Conservation (phyloP, 441 rosid genomes). For the Eruca vesicaria region DNA sequence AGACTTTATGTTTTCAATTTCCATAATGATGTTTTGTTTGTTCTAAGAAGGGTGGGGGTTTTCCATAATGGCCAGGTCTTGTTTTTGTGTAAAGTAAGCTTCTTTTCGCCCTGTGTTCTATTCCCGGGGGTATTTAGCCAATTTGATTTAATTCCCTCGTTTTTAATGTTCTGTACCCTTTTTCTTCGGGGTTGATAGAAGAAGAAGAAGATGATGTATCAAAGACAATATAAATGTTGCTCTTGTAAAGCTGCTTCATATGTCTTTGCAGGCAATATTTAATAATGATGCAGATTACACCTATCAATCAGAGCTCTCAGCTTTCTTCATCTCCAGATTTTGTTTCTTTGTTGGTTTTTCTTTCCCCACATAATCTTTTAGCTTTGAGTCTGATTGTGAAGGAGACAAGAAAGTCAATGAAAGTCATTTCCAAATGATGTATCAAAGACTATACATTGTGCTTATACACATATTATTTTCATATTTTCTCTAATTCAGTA, state of each 20-base stretch:
- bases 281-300: background rate
- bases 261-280: background rate
- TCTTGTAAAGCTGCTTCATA: conserved; percentile 45
- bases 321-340: background rate
- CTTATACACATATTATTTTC: too few relatives aligned
- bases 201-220: conserved; percentile 25
- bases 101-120: conserved; percentile 30
- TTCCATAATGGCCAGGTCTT: conserved; percentile 36
- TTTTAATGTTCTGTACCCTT: conserved; percentile 23
- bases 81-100: conserved; percentile 50
- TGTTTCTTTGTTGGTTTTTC: background rate
- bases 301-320: background rate
- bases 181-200: conserved; percentile 32
- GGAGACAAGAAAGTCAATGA: background rate
- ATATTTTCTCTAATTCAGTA: too few relatives aligned
- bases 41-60: conserved; percentile 34
- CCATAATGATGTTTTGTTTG: conserved; percentile 36
- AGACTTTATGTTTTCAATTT: conserved; percentile 23
- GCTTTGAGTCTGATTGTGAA: background rate
- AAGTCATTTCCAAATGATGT: too few relatives aligned
- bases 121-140: background rate
- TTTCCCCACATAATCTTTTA: background rate
- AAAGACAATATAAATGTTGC: conserved; percentile 25
- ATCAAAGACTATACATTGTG: too few relatives aligned
- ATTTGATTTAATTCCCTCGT: conserved; percentile 33